Base-by-base conservation (phyloP, 306 rosid genomes). In the Spatholobus suberectus region DNA sequence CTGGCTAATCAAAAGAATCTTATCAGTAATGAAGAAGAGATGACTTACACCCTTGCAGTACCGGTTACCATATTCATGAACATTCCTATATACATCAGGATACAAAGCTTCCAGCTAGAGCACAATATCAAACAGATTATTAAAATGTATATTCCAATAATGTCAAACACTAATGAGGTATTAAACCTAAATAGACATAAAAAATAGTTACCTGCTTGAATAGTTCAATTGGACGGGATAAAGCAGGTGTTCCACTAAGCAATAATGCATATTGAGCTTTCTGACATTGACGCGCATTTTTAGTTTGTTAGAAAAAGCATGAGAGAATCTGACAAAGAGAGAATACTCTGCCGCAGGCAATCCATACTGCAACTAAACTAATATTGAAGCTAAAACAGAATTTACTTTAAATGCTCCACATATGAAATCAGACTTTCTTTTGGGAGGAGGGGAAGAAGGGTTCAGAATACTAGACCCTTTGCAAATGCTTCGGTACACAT, bases 181-280 rank as follows among this genome's bases (percentile, higher is more conserved):
- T 24, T 43, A 68, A 49, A 74, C 32, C 18, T 44, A 44, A 65
- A 47, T 27, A 15, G 51, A 80, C 77, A 84, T 17, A 71, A 35
- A 12, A 27, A 58, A n/a, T n/a, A 57, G 47, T 58, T 79, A 95
- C 98, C 98, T 95, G 99, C 82, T 92, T 96, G 84, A 87, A 91
- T 44, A 96, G 85, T 86, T 96, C 99, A 77, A 96, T 96, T 18
- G 99, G 99, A 54, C 99, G 89, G 61, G 99, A 96, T 86, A 96
- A 84, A 69, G 99, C 99, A 52, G 99, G 99, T 85, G 99, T 96
- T 89, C 99, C 99, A 88, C 99, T 96, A 62, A 93, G 93, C 85
- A 96, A 81, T 61, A 96, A 85, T 73, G 96, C 96, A 85, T 90
- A 93, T 75, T 87, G 88, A 88, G 99, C 97, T 88, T 92, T 93